A percentile compares a stretch with the other conserved stretches of the same genome.
Evolutionary conservation across 2,329 filamentous ascomycete genomes (phyloP).

Genomic region (Cladophialophora yegresii): DNA sequence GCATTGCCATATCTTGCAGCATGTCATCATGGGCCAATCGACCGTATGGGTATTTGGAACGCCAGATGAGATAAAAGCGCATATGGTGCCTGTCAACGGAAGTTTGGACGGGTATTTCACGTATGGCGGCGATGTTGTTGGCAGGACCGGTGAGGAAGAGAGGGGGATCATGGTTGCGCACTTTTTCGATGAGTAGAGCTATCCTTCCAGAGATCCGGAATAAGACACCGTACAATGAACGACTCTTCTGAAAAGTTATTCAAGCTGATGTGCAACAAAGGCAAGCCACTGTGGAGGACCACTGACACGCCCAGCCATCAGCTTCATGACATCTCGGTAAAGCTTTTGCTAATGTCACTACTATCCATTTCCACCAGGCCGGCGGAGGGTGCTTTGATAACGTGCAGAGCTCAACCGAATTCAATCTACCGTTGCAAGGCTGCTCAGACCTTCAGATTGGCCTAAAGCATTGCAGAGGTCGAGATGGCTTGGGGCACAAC

Average conservation of each 20-base stretch:
- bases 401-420: background rate
- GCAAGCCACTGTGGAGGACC: background rate
- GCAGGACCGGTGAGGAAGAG: slow-evolving; percentile 35
- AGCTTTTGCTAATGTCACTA: background rate
- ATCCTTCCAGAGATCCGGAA: background rate
- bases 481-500: slow-evolving; percentile 2
- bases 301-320: background rate
- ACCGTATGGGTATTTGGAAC: slow-evolving; percentile 52
- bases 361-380: background rate
- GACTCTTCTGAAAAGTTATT: background rate
- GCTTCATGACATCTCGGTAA: background rate
- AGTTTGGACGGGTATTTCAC: slow-evolving; percentile 47
- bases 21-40: slow-evolving; percentile 48
- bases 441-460: background rate
- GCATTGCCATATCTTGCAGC: slow-evolving; percentile 54
- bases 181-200: slow-evolving; percentile 4
- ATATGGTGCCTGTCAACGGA: slow-evolving; percentile 40
- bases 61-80: slow-evolving; percentile 42
- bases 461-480: background rate
- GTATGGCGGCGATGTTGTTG: slow-evolving; percentile 50
- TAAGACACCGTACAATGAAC: background rate
- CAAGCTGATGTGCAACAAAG: background rate
- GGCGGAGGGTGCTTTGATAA: background rate
- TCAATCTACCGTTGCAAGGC: background rate
- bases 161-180: background rate